These are phyloP conservation scores for Colletotrichum melonis DNA, from an alignment of 2,329 filamentous ascomycete genomes.

Conservation along the genomic window DNA sequence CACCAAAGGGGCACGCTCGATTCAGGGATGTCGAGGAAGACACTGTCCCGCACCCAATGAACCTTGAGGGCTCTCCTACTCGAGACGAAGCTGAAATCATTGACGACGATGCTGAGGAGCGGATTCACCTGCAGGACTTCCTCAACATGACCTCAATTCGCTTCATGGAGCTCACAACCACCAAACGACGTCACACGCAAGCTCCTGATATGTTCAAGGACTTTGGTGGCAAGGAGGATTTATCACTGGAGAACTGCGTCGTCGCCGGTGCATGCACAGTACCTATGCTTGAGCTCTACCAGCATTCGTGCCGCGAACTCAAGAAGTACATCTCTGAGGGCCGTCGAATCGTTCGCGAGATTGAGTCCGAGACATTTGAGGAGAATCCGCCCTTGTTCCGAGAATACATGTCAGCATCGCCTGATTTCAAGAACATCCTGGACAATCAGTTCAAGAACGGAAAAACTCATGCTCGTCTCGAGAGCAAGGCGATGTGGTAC, in stretches of 20 bases:
- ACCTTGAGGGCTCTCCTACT: conserved; percentile 55
- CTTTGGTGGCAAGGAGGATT: conserved; percentile 58
- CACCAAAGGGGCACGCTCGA: conserved; percentile 66
- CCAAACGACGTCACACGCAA: conserved; percentile 88
- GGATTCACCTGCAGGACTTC: conserved; percentile 90
- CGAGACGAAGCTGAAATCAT: conserved; percentile 55
- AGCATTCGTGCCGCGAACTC: conserved; percentile 94
- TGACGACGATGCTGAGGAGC: conserved; percentile 65
- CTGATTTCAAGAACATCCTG: conserved; percentile 87
- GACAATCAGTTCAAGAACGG: conserved; percentile 98
- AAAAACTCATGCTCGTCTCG: conserved; percentile 88
- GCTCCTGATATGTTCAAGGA: conserved; percentile 64
- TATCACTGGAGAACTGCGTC: conserved; percentile 80
- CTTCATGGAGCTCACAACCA: conserved; percentile 98
- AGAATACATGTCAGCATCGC: conserved; percentile 88
- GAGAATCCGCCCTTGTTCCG: conserved; percentile 93
- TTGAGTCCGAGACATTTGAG: conserved; percentile 87
- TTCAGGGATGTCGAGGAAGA: conserved; percentile 66
- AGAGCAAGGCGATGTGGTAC: conserved; percentile 98
- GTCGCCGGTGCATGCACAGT: conserved; percentile 91
- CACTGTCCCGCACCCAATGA: conserved; percentile 53
- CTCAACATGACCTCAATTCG: conserved; percentile 95
- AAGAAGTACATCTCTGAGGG: conserved; percentile 98
- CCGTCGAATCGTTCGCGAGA: conserved; percentile 87
- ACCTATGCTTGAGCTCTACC: conserved; percentile 93